Base-by-base conservation (phyloP, 257 asterid genomes). In the Solanum pennellii region DNA sequence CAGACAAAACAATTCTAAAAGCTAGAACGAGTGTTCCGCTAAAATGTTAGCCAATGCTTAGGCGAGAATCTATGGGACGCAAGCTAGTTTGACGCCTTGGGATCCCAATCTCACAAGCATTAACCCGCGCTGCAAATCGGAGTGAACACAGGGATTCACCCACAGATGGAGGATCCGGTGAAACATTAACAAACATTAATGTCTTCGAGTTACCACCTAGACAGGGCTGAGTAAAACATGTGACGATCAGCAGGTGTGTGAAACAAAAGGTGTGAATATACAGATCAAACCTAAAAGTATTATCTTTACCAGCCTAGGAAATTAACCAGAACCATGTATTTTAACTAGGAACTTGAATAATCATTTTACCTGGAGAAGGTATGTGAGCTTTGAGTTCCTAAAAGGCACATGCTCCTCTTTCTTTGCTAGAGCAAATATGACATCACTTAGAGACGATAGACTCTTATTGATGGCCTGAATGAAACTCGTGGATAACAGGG, bases 151-250 rank as follows among this genome's bases (percentile, higher is more conserved):
- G 98, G 21, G 99, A 94, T 93, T 97, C 99, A 62, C 98, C 97
- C 6, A 90, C 90, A 0, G 99, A 97, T 31, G 98, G 83, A 16
- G 97, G 94, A 33, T 96, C 99, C 0, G 99, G 99, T 3, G 99
- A 94, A 71, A 97, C 88, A 79, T 96, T 97, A 52, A 96, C 99
- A 79, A 97, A 94, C 98, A 97, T 97, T 90, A 97, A 65, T 0
- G 98, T 96, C 93, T 97, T 97, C 3, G 99, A 96, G 86, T 96
- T 98, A 73, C 99, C 99, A n/a, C 99, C 99, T 89, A 97, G 90
- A 91, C 99, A 97, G 75, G 99, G 99, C 99, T 97, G 96, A 12
- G 52, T 29, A 84, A 85, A 84, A 84, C 39, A 79, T 44, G 60
- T 35, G 3, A 79, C 15, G 12, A 79, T 79, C 84, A 79, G 62